Percentiles rank a stretch among this genome's conserved stretches.
These are phyloP conservation scores for Hericium rajendrae DNA, from an alignment of 768 basidiomycete species.

Conservation along the genomic window DNA sequence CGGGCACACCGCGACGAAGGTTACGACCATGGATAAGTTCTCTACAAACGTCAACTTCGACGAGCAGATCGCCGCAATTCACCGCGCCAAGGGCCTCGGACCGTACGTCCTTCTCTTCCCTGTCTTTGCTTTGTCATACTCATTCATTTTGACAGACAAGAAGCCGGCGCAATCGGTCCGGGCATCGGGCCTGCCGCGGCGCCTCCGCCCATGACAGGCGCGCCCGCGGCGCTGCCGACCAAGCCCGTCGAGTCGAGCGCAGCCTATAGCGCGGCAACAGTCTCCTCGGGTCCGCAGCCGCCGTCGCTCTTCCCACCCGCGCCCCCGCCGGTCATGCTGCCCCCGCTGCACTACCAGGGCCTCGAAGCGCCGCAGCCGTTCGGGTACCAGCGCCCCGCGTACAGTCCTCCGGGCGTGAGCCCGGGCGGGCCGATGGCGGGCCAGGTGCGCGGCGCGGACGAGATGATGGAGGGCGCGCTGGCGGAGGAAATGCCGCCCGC, in stretches of 20 bases:
- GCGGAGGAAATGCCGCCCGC: conserved; percentile 64
- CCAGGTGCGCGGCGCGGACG: conserved; percentile 69
- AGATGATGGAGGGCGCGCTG: conserved; percentile 53
- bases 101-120: conserved; percentile 43
- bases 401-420: conserved; percentile 50
- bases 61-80: conserved; percentile 96
- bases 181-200: conserved; percentile 79
- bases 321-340: conserved; percentile 66
- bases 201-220: conserved; percentile 46
- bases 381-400: conserved; percentile 52
- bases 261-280: conserved; percentile 72
- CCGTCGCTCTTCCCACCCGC: conserved; percentile 57
- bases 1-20: conserved; percentile 93
- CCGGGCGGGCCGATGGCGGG: conserved; percentile 40
- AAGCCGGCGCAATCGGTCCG: conserved; percentile 72
- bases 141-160: conserved; percentile 40
- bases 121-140: conserved; percentile 1
- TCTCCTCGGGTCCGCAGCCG: conserved; percentile 89
- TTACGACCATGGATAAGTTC: conserved; percentile 86
- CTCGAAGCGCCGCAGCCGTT: conserved; percentile 69
- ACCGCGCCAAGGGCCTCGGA: conserved; percentile 84
- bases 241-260: conserved; percentile 27
- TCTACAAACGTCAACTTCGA: conserved; percentile 91
- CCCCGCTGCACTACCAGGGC: conserved; percentile 79
- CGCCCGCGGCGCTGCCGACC: conserved; percentile 69